phyloP scores from a whole-genome alignment of 257 asterid genomes.

The Paraleonurus japonicus region DNA sequence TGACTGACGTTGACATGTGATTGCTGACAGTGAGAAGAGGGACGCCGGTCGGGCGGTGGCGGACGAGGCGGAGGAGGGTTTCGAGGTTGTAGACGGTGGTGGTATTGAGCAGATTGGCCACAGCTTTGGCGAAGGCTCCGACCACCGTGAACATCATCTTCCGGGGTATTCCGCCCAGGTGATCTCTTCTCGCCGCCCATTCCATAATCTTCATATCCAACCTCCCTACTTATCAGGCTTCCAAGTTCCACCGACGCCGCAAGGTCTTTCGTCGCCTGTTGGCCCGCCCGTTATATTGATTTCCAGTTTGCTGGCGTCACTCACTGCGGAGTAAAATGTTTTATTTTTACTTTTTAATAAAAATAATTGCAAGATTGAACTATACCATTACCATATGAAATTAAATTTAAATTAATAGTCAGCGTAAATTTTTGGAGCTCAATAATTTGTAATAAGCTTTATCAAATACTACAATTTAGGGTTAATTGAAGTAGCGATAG shows the following conservation, averaged over 20 bases:
- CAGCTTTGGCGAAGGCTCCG: slow-evolving; percentile 79
- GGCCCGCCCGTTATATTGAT: slow-evolving; percentile 3
- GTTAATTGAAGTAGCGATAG: background rate
- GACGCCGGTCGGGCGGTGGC: slow-evolving; percentile 78
- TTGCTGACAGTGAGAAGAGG: slow-evolving; percentile 98
- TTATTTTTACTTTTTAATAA: too few relatives aligned
- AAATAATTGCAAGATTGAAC: too few relatives aligned
- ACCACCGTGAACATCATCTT: slow-evolving; percentile 63
- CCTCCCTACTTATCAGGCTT: slow-evolving; percentile 25
- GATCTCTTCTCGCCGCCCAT: slow-evolving; percentile 86
- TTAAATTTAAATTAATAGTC: too few relatives aligned
- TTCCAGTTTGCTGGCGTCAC: background rate
- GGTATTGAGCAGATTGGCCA: slow-evolving; percentile 72
- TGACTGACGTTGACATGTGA: slow-evolving; percentile 98
- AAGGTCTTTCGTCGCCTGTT: slow-evolving; percentile 9
- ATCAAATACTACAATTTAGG: background rate
- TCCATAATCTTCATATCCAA: slow-evolving; percentile 68
- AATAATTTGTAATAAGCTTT: background rate
- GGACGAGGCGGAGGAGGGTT: slow-evolving; percentile 78
- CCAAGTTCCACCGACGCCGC: slow-evolving; percentile 27
- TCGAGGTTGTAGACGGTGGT: slow-evolving; percentile 75
- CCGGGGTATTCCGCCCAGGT: slow-evolving; percentile 87
- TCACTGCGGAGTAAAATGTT: background rate
- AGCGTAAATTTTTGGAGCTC: background rate
- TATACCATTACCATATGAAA: too few relatives aligned